Percentiles rank a stretch among this genome's conserved stretches.
Conservation (phyloP, 1,139 yeast genomes). For the Saccharomyces pastorianus region DNA sequence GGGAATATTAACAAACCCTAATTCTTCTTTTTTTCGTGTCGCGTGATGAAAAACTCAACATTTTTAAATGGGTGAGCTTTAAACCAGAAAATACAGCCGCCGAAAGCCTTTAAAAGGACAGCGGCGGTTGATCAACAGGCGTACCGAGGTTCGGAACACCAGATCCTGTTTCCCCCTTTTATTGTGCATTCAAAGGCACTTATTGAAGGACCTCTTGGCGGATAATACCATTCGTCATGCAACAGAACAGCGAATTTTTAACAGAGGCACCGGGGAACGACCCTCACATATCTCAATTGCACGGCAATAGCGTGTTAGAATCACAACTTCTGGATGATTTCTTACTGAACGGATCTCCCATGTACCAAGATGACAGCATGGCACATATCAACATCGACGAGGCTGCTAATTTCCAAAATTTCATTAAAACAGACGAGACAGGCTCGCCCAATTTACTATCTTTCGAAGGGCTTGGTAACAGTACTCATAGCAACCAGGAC, state of each 20-base stretch:
- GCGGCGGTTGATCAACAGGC: neutral
- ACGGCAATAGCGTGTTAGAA: neutral
- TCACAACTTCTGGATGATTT: neutral
- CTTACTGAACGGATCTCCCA: neutral
- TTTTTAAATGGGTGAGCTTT: neutral
- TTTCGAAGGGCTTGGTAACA: neutral
- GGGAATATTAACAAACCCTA: neutral
- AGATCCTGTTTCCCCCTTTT: neutral
- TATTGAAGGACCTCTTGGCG: neutral
- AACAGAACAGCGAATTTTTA: neutral
- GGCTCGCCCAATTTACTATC: neutral
- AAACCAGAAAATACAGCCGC: neutral
- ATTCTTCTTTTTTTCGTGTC: neutral
- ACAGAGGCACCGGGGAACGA: neutral
- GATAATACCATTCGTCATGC: neutral
- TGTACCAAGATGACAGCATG: neutral
- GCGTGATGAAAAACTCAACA: neutral
- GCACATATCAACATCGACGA: neutral
- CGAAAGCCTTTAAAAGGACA: neutral
- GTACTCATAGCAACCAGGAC: neutral
- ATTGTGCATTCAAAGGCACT: neutral
- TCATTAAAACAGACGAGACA: neutral
- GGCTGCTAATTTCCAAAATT: neutral
- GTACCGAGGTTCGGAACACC: neutral
- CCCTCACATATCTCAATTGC: neutral